Evolutionary conservation across 352 stramenopile genomes (phyloP), one percentile per base, ranked within the genome.

Genomic region (Phytophthora citrophthora): DNA sequence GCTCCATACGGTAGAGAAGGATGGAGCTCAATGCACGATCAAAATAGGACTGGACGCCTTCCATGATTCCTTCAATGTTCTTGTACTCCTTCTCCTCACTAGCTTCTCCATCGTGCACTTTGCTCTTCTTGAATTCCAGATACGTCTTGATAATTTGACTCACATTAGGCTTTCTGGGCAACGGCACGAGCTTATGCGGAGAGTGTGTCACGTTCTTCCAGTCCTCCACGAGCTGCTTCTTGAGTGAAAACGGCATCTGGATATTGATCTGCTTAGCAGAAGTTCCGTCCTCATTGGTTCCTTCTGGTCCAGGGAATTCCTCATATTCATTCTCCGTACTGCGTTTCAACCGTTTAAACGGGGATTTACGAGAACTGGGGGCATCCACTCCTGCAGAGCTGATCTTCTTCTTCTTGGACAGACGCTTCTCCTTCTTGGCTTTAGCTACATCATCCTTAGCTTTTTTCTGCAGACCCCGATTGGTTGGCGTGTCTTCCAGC

Each of bases 221-320:
- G 83, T 97, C 90, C 58, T 95, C 87, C 6, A 97, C 88, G 44
- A 97, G 83, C 60, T 96, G 88, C 61, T 96, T 96, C 82, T 97
- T 97, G 54, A 97, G 83, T 44, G 88, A 91, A 62, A 97, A 96
- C 4, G 90, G 90, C 80, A 97, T 96, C 43, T 92, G 80, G 47
- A 95, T 79, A 38, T 75, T 77, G 23, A 94, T 61, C 45, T 85
- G 81, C 41, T 89, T 87, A 44, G 55, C 43, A 7, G 43, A 41
- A 9, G 18, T 43, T 4, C 15, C 57, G 0, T 57, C 34, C 0
- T 56, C 54, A 1, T 18, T 36, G 13, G 26, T 57, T 16, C 70
- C 60, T 5, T 41, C 53, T 1, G 54, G 62, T 6, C 68, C 50
- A 5, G 71, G 56, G 39, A 86, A 62, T 47, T 93, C 81, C 31